A percentile compares a stretch with the other conserved stretches of the same genome.
Evolutionary conservation across 192 early-diverging fungal species (phyloP).

Genomic region (Entomortierella chlamydospora): DNA sequence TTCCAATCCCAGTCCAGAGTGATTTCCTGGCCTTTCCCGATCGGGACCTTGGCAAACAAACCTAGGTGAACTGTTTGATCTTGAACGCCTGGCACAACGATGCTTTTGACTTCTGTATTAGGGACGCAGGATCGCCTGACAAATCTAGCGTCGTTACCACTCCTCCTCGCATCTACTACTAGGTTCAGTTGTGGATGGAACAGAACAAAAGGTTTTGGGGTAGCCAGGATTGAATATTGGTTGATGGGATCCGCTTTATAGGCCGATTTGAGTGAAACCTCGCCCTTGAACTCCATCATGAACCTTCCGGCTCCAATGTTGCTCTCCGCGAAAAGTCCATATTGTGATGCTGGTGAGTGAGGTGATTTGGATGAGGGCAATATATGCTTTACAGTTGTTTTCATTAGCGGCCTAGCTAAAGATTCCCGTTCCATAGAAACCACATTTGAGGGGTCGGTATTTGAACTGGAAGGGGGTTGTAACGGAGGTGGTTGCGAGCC

Average conservation of each 20-base stretch:
- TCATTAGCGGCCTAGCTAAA: conserved; percentile 54
- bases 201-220: conserved; percentile 70
- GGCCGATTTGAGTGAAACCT: conserved; percentile 70
- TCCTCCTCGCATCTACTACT: conserved; percentile 75
- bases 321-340: conserved; percentile 73
- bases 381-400: conserved; percentile 55
- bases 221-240: conserved; percentile 73
- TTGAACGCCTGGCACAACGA: conserved; percentile 62
- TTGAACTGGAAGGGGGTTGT: conserved; percentile 3
- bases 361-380: conserved; percentile 20
- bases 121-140: conserved; percentile 74
- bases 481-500: conserved; percentile 28
- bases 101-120: conserved; percentile 72
- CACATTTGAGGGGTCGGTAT: conserved; percentile 30
- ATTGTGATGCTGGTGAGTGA: conserved; percentile 47
- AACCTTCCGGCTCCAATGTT: conserved; percentile 66
- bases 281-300: conserved; percentile 84
- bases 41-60: conserved; percentile 68
- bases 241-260: conserved; percentile 76
- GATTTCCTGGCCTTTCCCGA: conserved; percentile 74
- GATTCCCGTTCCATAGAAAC: conserved; percentile 59
- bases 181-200: conserved; percentile 75
- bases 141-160: conserved; percentile 77
- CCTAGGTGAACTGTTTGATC: conserved; percentile 71
- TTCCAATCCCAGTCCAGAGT: conserved; percentile 82